phyloP scores from a whole-genome alignment of 345 rosid genomes.

The Eucalyptus sp. region DNA sequence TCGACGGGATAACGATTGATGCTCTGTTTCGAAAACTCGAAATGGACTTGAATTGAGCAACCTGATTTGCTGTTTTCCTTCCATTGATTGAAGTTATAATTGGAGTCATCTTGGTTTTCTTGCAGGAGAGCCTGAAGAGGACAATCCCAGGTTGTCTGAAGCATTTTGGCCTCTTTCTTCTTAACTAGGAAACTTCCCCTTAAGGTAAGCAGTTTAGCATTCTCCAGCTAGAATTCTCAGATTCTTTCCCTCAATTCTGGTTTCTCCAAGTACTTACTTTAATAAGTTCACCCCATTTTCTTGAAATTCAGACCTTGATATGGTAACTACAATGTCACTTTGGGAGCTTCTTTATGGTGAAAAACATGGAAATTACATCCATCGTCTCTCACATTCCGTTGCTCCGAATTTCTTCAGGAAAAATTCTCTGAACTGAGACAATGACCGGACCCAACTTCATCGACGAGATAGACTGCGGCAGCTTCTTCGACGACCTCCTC shows the following conservation, averaged over 20 bases:
- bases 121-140: background rate
- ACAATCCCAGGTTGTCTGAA: background rate
- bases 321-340: background rate
- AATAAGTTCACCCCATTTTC: background rate
- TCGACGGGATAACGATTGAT: background rate
- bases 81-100: background rate
- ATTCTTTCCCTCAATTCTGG: background rate
- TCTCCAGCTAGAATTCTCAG: background rate
- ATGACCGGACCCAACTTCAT: constrained; percentile 34
- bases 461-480: constrained; percentile 89
- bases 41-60: background rate
- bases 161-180: background rate
- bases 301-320: background rate
- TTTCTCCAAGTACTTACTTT: background rate
- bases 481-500: constrained; percentile 89
- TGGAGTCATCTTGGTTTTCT: background rate
- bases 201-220: background rate
- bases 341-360: background rate
- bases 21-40: background rate
- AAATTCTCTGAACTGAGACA: background rate
- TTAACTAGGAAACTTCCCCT: background rate
- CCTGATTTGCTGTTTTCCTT: background rate
- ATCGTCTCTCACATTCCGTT: background rate
- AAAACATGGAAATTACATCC: background rate
- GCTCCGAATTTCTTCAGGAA: constrained; percentile 5